phyloP scores from a whole-genome alignment of 371 early-diverging fungal genomes.

The Mucor velutinosus region DNA sequence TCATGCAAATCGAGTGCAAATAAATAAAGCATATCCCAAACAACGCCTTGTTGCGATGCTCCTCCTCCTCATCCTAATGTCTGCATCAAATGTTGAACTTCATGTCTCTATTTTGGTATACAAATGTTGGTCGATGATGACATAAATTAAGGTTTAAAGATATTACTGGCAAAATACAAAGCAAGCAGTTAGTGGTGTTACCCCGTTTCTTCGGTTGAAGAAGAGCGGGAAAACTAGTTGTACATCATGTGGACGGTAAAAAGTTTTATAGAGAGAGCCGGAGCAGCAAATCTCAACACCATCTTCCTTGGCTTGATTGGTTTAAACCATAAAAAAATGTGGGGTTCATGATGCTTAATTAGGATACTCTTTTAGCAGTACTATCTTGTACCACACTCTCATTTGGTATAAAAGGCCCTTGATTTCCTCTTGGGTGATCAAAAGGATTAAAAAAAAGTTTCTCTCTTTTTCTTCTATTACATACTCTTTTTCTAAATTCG shows the following conservation, averaged over 20 bases:
- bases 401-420: slow-evolving; percentile 9
- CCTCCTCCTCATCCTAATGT: too few species aligned
- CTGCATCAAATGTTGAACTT: too few species aligned
- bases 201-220: slow-evolving; percentile 26
- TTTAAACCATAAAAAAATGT: slow-evolving; percentile 25
- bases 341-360: slow-evolving; percentile 23
- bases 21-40: too few species aligned
- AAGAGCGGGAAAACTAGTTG: slow-evolving; percentile 21
- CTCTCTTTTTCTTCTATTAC: background rate
- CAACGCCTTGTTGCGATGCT: too few species aligned
- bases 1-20: background rate
- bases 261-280: slow-evolving; percentile 11
- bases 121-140: background rate
- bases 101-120: too few species aligned
- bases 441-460: too few species aligned
- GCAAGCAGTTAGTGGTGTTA: slow-evolving; percentile 5
- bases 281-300: background rate
- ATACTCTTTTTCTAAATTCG: slow-evolving; percentile 5
- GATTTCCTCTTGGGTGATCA: background rate
- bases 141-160: background rate
- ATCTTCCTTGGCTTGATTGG: slow-evolving; percentile 17
- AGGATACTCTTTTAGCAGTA: slow-evolving; percentile 12
- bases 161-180: background rate
- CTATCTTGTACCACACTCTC: slow-evolving; percentile 2
- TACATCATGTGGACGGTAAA: slow-evolving; percentile 24